phyloP scores from a whole-genome alignment of 208 protist species.

The Leishmania mexicana region DNA sequence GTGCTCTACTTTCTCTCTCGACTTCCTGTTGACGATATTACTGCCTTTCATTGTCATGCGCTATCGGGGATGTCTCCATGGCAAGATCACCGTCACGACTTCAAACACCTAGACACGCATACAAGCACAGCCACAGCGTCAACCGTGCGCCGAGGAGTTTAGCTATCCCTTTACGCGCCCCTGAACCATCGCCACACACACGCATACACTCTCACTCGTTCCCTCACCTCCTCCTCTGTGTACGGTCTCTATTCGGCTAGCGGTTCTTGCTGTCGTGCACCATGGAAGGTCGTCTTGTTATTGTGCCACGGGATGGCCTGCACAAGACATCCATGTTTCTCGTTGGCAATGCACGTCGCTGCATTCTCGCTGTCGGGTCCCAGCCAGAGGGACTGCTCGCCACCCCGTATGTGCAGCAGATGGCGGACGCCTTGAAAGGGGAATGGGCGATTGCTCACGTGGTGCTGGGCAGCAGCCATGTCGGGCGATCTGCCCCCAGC shows the following conservation, averaged over 20 bases:
- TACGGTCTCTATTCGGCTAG: not conserved
- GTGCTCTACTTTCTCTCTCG: not conserved
- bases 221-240: not conserved
- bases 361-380: conserved; percentile 75
- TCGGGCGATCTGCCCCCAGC: conserved; percentile 56
- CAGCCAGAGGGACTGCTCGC: conserved; percentile 69
- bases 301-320: conserved; percentile 60
- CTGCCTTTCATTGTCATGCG: not conserved
- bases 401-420: conserved; percentile 57
- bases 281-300: conserved; percentile 59
- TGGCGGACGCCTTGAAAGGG: conserved; percentile 38
- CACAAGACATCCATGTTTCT: conserved; percentile 68
- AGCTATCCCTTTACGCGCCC: not conserved
- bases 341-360: conserved; percentile 45
- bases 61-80: not conserved
- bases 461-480: conserved; percentile 57
- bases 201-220: not conserved
- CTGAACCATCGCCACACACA: not conserved
- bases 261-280: not conserved
- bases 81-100: not conserved
- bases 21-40: not conserved
- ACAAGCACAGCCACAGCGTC: not conserved
- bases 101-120: not conserved
- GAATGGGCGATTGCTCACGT: conserved; percentile 68
- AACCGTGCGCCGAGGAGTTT: not conserved